A percentile compares a stretch with the other conserved stretches of the same genome.
These are phyloP conservation scores for Fusarium keratoplasticum DNA, from an alignment of 2,329 filamentous ascomycete genomes.

Conservation along the genomic window DNA sequence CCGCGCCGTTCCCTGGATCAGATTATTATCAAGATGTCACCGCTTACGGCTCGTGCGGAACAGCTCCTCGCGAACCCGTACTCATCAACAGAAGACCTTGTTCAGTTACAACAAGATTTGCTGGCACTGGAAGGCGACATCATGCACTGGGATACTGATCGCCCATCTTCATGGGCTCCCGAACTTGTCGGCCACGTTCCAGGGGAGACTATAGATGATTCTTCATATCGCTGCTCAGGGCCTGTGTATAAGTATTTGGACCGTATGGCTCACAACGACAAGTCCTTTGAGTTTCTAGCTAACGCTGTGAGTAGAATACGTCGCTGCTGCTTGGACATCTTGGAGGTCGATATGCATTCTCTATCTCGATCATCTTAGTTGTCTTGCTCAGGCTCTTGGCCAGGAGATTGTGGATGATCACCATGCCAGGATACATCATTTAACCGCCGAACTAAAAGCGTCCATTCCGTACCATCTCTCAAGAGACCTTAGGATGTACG, in stretches of 20 bases:
- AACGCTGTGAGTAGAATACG: neutral
- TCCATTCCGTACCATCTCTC: neutral
- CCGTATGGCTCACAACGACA: neutral
- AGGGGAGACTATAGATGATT: neutral
- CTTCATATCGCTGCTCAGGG: neutral
- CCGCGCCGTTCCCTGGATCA: neutral
- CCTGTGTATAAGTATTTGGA: neutral
- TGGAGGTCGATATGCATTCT: neutral
- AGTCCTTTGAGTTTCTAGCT: neutral
- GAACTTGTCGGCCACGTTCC: neutral
- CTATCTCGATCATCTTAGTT: neutral
- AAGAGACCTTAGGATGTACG: neutral
- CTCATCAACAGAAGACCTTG: neutral
- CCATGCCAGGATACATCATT: neutral
- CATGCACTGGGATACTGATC: neutral
- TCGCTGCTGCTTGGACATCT: neutral
- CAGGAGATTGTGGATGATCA: neutral
- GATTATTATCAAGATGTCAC: neutral
- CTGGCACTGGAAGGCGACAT: neutral
- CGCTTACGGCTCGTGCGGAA: neutral
- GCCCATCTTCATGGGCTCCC: neutral
- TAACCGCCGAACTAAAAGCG: neutral
- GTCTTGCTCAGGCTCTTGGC: neutral
- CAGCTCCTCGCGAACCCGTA: neutral
- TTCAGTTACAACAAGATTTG: neutral